Conservation (phyloP, 2,329 filamentous ascomycete species). For the Acarospora socialis region DNA sequence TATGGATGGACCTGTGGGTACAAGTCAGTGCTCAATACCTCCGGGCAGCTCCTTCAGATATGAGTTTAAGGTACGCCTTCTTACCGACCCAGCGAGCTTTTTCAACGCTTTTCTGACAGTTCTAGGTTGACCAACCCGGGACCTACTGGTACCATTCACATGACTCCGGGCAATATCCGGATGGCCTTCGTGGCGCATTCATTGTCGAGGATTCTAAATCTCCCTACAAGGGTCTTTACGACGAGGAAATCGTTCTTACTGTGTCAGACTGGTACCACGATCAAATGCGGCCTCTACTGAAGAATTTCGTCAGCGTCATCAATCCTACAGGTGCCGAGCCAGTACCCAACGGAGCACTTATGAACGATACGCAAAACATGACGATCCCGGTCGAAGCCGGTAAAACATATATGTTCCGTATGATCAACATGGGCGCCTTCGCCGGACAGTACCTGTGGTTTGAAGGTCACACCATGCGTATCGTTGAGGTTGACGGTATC, state of each 20-base stretch:
- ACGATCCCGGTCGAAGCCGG: conserved; percentile 45
- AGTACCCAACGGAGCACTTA: conserved; percentile 48
- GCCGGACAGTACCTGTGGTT: conserved; percentile 36
- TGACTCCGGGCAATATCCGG: conserved; percentile 52
- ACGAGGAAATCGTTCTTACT: conserved; percentile 49
- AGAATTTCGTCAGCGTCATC: conserved; percentile 32
- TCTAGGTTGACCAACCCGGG: conserved; percentile 48
- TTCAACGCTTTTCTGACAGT: conserved; percentile 21
- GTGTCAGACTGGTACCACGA: conserved; percentile 59
- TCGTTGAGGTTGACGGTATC: conserved; percentile 16
- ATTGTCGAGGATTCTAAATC: conserved; percentile 48
- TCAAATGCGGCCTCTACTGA: conserved; percentile 35
- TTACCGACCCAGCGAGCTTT: not conserved
- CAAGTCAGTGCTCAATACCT: conserved; percentile 53
- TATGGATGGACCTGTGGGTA: conserved; percentile 56
- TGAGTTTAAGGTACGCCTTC: conserved; percentile 45
- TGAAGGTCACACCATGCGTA: conserved; percentile 19
- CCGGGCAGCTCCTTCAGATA: conserved; percentile 54
- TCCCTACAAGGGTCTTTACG: conserved; percentile 42
- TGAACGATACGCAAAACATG: conserved; percentile 53
- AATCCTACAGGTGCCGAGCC: conserved; percentile 50
- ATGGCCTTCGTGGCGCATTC: conserved; percentile 51
- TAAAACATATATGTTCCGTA: conserved; percentile 59
- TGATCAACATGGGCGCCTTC: conserved; percentile 65
- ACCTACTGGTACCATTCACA: conserved; percentile 74